These are phyloP conservation scores for Penicillium sp. DNA, from an alignment of 2,329 filamentous ascomycete genomes.

Conservation along the genomic window DNA sequence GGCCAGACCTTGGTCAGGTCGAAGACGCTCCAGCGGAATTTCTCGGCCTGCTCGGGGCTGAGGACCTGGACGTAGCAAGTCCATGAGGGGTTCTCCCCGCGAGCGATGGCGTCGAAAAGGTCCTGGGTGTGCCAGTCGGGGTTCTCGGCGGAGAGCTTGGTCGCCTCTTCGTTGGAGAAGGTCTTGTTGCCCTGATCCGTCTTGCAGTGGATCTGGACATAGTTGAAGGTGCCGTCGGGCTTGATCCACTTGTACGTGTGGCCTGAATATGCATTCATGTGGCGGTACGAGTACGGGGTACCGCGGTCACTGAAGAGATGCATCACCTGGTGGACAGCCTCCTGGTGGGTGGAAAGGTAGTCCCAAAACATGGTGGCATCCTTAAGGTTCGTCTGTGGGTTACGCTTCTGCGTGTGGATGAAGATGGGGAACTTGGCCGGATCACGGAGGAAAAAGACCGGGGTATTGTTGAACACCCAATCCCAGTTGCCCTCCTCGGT, in stretches of 20 bases:
- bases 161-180: slow-evolving; percentile 58
- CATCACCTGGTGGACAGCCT: slow-evolving; percentile 64
- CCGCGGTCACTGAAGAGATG: slow-evolving; percentile 64
- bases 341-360: slow-evolving; percentile 59
- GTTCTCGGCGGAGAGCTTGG: slow-evolving; percentile 53
- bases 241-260: slow-evolving; percentile 67
- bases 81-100: slow-evolving; percentile 62
- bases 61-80: slow-evolving; percentile 63
- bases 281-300: slow-evolving; percentile 62
- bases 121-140: slow-evolving; percentile 64
- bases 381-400: slow-evolving; percentile 66
- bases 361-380: slow-evolving; percentile 71
- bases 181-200: slow-evolving; percentile 62
- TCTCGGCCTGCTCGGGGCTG: slow-evolving; percentile 60
- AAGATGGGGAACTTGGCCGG: slow-evolving; percentile 70
- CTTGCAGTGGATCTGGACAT: slow-evolving; percentile 64
- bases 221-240: slow-evolving; percentile 63
- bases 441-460: slow-evolving; percentile 72
- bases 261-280: slow-evolving; percentile 67
- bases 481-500: slow-evolving; percentile 74
- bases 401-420: slow-evolving; percentile 72
- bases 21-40: slow-evolving; percentile 62
- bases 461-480: slow-evolving; percentile 70
- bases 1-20: slow-evolving; percentile 70
- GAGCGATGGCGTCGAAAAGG: slow-evolving; percentile 61